Conservation (phyloP, 495 filamentous ascomycete species). For the Penicillium arizonense region DNA sequence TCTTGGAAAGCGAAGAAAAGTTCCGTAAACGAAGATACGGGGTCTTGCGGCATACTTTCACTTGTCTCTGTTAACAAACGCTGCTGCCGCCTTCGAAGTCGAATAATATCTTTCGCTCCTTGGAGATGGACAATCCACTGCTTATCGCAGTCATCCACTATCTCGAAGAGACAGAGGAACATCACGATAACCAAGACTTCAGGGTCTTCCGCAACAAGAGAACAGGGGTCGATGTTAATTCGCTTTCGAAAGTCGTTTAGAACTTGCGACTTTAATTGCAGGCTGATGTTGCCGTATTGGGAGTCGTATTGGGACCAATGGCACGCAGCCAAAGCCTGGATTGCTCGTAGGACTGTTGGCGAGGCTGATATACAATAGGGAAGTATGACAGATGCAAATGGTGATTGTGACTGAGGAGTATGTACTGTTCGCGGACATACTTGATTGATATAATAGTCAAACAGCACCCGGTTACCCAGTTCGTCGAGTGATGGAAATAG, state of each 20-base stretch:
- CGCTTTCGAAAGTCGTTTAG: no score
- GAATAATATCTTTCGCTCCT: slow-evolving; percentile 22
- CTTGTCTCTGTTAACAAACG: neutral
- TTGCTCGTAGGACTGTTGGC: slow-evolving; percentile 3
- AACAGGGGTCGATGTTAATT: no score
- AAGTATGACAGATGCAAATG: slow-evolving; percentile 15
- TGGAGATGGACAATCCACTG: slow-evolving; percentile 24
- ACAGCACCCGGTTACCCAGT: slow-evolving; percentile 3
- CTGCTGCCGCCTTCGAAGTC: slow-evolving; percentile 9
- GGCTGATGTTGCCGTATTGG: neutral
- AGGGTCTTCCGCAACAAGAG: slow-evolving; percentile 9
- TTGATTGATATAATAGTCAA: slow-evolving; percentile 12
- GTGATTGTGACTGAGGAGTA: slow-evolving; percentile 5
- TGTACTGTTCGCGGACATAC: slow-evolving; percentile 7
- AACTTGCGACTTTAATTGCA: slow-evolving; percentile 9
- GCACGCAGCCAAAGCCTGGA: slow-evolving; percentile 13
- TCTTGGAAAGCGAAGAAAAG: slow-evolving; percentile 27
- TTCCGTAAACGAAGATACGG: slow-evolving; percentile 9
- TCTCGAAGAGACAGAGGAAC: slow-evolving; percentile 24
- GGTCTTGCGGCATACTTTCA: no score
- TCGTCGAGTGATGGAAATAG: slow-evolving; percentile 1
- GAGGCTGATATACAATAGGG: slow-evolving; percentile 2
- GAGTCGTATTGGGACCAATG: slow-evolving; percentile 15
- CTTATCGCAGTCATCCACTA: slow-evolving; percentile 21
- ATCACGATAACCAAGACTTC: slow-evolving; percentile 20